Percentiles rank a stretch among this genome's conserved stretches.
These are phyloP conservation scores for Wallacemonas sp. DNA, from an alignment of 208 protist species.

Conservation along the genomic window DNA sequence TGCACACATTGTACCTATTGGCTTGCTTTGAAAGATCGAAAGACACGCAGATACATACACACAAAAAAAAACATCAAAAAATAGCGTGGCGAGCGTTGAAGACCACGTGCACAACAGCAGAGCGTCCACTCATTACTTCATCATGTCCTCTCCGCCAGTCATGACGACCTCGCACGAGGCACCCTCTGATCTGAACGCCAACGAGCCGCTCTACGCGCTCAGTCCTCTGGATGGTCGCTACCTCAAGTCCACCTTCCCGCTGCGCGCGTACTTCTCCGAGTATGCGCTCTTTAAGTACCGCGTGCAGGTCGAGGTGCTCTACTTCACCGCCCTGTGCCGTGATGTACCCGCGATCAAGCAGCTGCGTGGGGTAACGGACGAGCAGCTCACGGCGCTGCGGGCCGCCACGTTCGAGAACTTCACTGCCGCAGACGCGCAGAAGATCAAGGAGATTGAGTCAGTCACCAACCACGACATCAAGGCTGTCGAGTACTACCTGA, in stretches of 20 bases:
- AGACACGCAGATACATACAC: background rate
- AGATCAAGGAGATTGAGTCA: slow-evolving; percentile 93
- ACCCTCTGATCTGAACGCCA: slow-evolving; percentile 22
- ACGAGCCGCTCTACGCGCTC: slow-evolving; percentile 83
- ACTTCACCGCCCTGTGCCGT: slow-evolving; percentile 81
- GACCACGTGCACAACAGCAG: background rate
- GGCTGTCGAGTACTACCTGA: slow-evolving; percentile 96
- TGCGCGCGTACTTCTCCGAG: slow-evolving; percentile 93
- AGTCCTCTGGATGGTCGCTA: slow-evolving; percentile 95
- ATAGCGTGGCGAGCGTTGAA: background rate
- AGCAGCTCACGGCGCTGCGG: slow-evolving; percentile 53
- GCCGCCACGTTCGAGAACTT: slow-evolving; percentile 75
- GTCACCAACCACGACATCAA: slow-evolving; percentile 98
- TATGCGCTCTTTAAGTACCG: slow-evolving; percentile 92
- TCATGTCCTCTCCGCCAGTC: background rate
- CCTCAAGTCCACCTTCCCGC: slow-evolving; percentile 50
- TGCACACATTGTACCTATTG: background rate
- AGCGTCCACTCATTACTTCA: background rate
- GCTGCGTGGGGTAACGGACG: slow-evolving; percentile 52
- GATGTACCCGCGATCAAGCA: slow-evolving; percentile 60
- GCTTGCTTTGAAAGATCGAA: background rate
- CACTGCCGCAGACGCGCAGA: slow-evolving; percentile 64
- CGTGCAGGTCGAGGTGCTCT: slow-evolving; percentile 92
- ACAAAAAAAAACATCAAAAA: background rate
- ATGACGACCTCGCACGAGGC: slow-evolving; percentile 27